Conservation (phyloP, 345 rosid genomes). For the Eucalyptus curtisii region DNA sequence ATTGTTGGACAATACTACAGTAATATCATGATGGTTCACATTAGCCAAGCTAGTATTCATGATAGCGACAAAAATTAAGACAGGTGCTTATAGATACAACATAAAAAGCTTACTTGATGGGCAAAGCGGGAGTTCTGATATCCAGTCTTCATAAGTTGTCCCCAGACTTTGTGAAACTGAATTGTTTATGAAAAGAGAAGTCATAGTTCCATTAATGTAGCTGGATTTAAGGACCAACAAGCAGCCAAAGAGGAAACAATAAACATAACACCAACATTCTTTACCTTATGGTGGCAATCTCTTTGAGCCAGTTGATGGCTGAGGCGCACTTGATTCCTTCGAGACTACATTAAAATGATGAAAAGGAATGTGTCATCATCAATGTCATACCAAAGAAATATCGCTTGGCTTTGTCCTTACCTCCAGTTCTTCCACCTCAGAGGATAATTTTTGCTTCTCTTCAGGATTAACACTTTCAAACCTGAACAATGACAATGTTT, state of each 20-base stretch:
- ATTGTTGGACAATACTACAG: neutral
- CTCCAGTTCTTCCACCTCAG: conserved; percentile 38
- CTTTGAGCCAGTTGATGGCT: conserved; percentile 66
- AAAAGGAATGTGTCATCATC: neutral
- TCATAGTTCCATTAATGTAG: neutral
- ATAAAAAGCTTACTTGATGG: conserved; percentile 58
- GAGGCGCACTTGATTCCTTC: conserved; percentile 37
- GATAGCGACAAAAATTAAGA: neutral
- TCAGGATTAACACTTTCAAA: conserved; percentile 26
- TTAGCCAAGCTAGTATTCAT: neutral
- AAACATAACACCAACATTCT: neutral
- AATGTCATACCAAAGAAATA: too few relatives aligned
- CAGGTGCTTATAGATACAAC: neutral
- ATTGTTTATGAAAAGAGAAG: neutral
- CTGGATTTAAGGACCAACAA: neutral
- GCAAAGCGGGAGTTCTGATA: conserved; percentile 97
- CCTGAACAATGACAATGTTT: conserved; percentile 19
- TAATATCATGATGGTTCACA: neutral
- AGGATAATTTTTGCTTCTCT: conserved; percentile 26
- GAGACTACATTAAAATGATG: conserved; percentile 10
- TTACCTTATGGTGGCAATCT: conserved; percentile 65
- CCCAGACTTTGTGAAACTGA: conserved; percentile 96
- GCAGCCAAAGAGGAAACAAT: neutral
- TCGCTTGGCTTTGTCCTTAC: conserved; percentile 9
- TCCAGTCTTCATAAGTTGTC: conserved; percentile 97